These are phyloP conservation scores for Alliaria petiolata DNA, from an alignment of 345 rosid genomes.

Conservation along the genomic window DNA sequence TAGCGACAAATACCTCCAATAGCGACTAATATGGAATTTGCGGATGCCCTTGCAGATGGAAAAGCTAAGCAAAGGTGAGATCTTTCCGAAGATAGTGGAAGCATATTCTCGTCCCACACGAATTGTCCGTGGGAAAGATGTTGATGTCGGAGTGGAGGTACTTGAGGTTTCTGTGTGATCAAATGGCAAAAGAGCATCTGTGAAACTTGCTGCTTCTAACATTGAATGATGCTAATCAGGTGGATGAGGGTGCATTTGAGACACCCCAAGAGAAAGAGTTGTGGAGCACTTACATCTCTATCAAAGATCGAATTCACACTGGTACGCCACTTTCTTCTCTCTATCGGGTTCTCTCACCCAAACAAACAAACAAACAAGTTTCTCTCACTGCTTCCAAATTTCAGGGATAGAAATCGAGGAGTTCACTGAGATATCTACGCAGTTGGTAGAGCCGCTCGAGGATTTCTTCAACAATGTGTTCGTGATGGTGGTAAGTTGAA, in stretches of 20 bases:
- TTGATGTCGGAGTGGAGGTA: conserved; percentile 63
- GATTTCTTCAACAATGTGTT: conserved; percentile 87
- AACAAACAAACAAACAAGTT: neutral
- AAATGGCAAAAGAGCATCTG: neutral
- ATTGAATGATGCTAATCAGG: conserved; percentile 41
- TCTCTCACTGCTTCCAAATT: neutral
- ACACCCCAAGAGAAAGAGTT: conserved; percentile 68
- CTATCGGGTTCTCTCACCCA: neutral
- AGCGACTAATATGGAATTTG: no score
- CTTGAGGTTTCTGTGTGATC: neutral
- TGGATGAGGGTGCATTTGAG: conserved; percentile 77
- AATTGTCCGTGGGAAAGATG: conserved; percentile 84
- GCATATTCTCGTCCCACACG: conserved; percentile 96
- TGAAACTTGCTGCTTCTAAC: conserved; percentile 18
- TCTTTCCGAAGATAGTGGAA: conserved; percentile 74
- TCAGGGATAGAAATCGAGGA: conserved; percentile 72
- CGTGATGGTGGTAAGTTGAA: conserved; percentile 91
- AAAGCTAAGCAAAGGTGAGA: conserved; percentile 51
- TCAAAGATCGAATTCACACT: conserved; percentile 52
- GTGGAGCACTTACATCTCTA: conserved; percentile 57
- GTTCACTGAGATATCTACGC: conserved; percentile 63
- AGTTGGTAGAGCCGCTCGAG: conserved; percentile 71
- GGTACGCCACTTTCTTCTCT: conserved; percentile 39
- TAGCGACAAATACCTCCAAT: no score
- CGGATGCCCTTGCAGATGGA: conserved; percentile 61